Evolutionary conservation across 306 rosid genomes (phyloP).

Genomic region (Vicia villosa): DNA sequence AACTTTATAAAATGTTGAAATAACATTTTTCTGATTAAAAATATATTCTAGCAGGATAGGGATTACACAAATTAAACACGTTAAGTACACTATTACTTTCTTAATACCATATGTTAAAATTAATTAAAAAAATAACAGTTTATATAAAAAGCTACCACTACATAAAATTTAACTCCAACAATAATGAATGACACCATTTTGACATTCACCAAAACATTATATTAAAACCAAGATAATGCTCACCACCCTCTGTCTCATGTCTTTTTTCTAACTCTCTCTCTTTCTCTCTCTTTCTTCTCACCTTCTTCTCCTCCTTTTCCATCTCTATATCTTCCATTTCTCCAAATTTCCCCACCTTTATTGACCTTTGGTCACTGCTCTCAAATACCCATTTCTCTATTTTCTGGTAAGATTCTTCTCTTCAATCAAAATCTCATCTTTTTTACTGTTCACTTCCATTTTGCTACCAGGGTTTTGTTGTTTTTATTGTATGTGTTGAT

Average conservation of each 20-base stretch:
- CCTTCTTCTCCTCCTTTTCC: background rate
- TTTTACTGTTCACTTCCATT: background rate
- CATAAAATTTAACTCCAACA: constrained; percentile 8
- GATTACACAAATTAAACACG: constrained; percentile 1
- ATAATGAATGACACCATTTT: constrained; percentile 32
- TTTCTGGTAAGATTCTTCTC: constrained; percentile 32
- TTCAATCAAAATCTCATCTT: background rate
- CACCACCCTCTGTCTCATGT: background rate
- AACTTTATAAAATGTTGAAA: no score
- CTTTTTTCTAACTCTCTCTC: constrained; percentile 8
- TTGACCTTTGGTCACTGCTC: constrained; percentile 9
- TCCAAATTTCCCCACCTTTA: background rate
- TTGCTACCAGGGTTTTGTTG: background rate
- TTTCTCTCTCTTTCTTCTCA: constrained; percentile 32
- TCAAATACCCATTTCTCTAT: constrained; percentile 34
- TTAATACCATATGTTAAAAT: no score
- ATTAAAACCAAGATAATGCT: constrained; percentile 41
- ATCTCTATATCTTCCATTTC: background rate
- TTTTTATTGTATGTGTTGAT: background rate
- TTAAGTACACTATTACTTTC: background rate
- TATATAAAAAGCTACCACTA: background rate
- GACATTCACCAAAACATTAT: constrained; percentile 28
- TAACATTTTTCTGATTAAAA: no score
- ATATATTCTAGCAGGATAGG: no score
- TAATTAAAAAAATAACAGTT: background rate